Percentiles rank a stretch among this genome's conserved stretches.
Conservation (phyloP, 768 basidiomycete species). For the Termitomyces sp. region DNA sequence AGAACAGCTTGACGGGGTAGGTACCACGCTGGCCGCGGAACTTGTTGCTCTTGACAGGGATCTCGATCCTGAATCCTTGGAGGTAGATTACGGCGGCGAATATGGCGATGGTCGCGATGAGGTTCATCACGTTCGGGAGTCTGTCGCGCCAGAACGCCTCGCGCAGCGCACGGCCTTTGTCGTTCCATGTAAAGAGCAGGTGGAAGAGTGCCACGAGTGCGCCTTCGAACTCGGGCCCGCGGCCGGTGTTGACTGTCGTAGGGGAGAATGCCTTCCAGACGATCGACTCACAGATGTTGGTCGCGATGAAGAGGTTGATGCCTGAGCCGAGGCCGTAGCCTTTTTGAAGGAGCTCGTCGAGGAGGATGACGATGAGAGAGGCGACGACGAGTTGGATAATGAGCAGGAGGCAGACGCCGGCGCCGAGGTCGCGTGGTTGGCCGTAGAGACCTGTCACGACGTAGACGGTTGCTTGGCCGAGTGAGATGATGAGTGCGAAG, state of each 20-base stretch:
- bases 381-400: constrained; percentile 96
- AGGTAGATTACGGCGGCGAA: constrained; percentile 97
- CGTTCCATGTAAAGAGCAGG: constrained; percentile 96
- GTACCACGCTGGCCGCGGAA: constrained; percentile 95
- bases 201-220: constrained; percentile 97
- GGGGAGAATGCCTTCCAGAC: constrained; percentile 99
- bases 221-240: constrained; percentile 97
- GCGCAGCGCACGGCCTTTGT: constrained; percentile 93
- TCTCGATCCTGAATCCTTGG: constrained; percentile 98
- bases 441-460: constrained; percentile 97
- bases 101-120: constrained; percentile 87
- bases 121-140: constrained; percentile 97
- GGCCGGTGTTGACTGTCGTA: constrained; percentile 96
- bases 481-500: constrained; percentile 93
- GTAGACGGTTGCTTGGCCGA: constrained; percentile 96
- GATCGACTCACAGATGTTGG: constrained; percentile 99
- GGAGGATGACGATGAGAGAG: constrained; percentile 93
- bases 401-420: constrained; percentile 94
- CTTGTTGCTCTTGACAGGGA: constrained; percentile 94
- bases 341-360: constrained; percentile 98
- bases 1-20: constrained; percentile 98
- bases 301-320: constrained; percentile 98
- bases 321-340: constrained; percentile 99
- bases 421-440: constrained; percentile 88
- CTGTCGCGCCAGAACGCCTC: constrained; percentile 99